Evolutionary conservation across 306 rosid species (phyloP).

Genomic region (Sechiopsis laciniata): DNA sequence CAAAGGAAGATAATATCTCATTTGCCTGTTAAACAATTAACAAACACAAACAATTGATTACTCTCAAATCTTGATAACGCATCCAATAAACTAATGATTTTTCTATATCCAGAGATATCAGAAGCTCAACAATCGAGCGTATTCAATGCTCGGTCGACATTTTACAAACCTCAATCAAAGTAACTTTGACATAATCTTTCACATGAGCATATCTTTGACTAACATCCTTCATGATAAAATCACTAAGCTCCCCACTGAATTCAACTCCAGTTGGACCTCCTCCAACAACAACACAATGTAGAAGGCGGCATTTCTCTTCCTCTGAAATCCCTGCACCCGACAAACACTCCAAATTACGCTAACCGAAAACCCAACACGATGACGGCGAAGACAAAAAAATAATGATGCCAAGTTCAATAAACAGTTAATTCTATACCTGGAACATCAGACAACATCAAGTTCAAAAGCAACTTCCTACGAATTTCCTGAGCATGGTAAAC

Average conservation of each 20-base stretch:
- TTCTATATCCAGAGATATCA: background rate
- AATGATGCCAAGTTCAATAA: background rate
- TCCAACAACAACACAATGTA: slow-evolving; percentile 95
- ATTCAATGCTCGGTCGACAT: background rate
- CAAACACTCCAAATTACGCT: background rate
- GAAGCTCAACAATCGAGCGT: background rate
- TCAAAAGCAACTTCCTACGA: slow-evolving; percentile 83
- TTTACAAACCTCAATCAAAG: slow-evolving; percentile 78
- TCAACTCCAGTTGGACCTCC: slow-evolving; percentile 99
- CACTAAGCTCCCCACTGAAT: slow-evolving; percentile 98
- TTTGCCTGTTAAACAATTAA: slow-evolving; percentile 53
- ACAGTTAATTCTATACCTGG: slow-evolving; percentile 53
- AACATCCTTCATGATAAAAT: slow-evolving; percentile 80
- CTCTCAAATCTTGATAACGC: too few relatives aligned
- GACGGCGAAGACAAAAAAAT: background rate
- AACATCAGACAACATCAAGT: slow-evolving; percentile 80
- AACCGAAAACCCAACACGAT: background rate
- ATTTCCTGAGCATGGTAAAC: slow-evolving; percentile 95
- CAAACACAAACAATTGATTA: slow-evolving; percentile 6
- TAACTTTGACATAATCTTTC: slow-evolving; percentile 78
- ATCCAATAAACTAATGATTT: background rate
- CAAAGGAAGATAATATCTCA: slow-evolving; percentile 90
- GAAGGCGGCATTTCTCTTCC: slow-evolving; percentile 70
- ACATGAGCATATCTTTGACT: slow-evolving; percentile 79
- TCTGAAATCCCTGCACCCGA: slow-evolving; percentile 52